A percentile compares a stretch with the other conserved stretches of the same genome.
phyloP scores from a whole-genome alignment of 106 monocot genomes.

The Agapanthus africanus region DNA sequence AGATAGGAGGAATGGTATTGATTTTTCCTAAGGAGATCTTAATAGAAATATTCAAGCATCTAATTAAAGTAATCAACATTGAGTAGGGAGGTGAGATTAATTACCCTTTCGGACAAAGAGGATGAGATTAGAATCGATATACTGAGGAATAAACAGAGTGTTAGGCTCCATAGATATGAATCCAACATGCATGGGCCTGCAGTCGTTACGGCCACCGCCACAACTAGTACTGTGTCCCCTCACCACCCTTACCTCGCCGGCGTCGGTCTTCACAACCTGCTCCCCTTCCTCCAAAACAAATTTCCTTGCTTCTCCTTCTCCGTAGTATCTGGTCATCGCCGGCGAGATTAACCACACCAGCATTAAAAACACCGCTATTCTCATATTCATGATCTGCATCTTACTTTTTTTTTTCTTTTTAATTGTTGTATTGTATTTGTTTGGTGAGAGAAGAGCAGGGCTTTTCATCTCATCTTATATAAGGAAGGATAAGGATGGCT shows the following conservation, averaged over 20 bases:
- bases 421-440: background rate
- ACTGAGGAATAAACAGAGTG: constrained; percentile 79
- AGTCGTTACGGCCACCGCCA: constrained; percentile 4
- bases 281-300: constrained; percentile 36
- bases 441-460: background rate
- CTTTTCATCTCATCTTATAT: background rate
- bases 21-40: no score
- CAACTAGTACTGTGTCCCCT: constrained; percentile 13
- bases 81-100: background rate
- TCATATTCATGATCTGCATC: background rate
- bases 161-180: constrained; percentile 85
- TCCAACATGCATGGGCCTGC: constrained; percentile 59
- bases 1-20: no score
- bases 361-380: background rate
- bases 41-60: no score
- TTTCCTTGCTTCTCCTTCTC: background rate
- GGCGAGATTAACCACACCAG: background rate
- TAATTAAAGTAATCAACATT: no score
- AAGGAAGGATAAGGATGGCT: background rate
- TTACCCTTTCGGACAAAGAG: constrained; percentile 70
- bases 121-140: constrained; percentile 59
- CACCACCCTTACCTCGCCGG: constrained; percentile 44
- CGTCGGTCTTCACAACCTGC: constrained; percentile 45
- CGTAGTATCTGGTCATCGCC: constrained; percentile 1
- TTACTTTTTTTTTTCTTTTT: background rate